phyloP scores from a whole-genome alignment of 306 rosid species.

The Pueraria montana region DNA sequence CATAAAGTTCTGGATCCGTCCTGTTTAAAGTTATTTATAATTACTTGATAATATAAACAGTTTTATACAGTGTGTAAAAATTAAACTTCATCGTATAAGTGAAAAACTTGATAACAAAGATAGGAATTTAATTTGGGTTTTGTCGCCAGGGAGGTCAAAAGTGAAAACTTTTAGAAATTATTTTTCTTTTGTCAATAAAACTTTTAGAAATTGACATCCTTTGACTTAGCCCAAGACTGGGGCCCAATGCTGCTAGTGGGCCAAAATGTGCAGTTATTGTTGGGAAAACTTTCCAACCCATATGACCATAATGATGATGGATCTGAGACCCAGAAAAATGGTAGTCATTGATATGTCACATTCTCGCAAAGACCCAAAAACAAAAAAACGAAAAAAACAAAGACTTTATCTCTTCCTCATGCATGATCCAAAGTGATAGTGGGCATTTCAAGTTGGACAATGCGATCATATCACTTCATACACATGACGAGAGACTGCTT shows the following conservation, averaged over 20 bases:
- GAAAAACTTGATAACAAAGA: neutral
- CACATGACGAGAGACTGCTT: neutral
- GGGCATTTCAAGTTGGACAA: neutral
- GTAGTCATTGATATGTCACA: neutral
- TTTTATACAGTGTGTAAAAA: no score
- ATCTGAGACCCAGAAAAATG: slow-evolving; percentile 11
- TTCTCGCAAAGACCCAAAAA: slow-evolving; percentile 22
- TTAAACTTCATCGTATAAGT: no score
- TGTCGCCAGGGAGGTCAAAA: neutral
- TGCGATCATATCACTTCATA: neutral
- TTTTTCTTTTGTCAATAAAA: neutral
- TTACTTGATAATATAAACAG: no score
- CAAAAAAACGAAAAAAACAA: neutral
- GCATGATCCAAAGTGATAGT: neutral
- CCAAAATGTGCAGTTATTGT: neutral
- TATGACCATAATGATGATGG: slow-evolving; percentile 6
- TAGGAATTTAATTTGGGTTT: neutral
- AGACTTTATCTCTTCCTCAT: neutral
- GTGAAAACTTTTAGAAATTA: neutral
- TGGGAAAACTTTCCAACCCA: neutral
- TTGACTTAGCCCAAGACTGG: neutral
- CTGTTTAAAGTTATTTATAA: no score
- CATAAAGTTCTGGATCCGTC: no score
- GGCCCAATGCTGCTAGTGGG: slow-evolving; percentile 4
- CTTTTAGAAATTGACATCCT: neutral